A percentile compares a stretch with the other conserved stretches of the same genome.
These are phyloP conservation scores for Stagonosporopsis vannaccii DNA, from an alignment of 2,329 filamentous ascomycete species.

Conservation along the genomic window DNA sequence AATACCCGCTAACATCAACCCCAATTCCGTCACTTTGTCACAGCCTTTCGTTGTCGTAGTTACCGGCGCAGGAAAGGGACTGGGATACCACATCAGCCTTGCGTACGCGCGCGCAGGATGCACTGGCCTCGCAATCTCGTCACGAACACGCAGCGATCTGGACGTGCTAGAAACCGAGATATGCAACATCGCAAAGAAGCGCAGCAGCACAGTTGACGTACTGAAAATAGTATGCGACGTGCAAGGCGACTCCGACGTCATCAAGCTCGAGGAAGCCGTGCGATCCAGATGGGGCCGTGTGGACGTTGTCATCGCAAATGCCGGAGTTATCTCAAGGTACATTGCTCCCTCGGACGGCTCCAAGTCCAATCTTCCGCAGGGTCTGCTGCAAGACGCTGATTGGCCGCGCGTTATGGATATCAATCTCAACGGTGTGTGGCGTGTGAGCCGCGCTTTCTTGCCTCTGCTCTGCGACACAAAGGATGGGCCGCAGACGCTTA, in stretches of 20 bases:
- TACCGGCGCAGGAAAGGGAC: slow-evolving; percentile 62
- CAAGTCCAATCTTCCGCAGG: slow-evolving; percentile 24
- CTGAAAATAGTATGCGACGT: slow-evolving; percentile 29
- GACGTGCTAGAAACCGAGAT: slow-evolving; percentile 18
- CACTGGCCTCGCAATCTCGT: slow-evolving; percentile 58
- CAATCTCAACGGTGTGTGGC: slow-evolving; percentile 31
- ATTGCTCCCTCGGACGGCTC: neutral
- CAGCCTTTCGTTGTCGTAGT: slow-evolving; percentile 55
- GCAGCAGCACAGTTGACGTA: slow-evolving; percentile 33
- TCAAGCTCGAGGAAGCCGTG: slow-evolving; percentile 13
- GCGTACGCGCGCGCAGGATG: slow-evolving; percentile 63
- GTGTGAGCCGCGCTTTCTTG: slow-evolving; percentile 24
- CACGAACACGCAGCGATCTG: slow-evolving; percentile 26
- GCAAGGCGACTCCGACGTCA: slow-evolving; percentile 10
- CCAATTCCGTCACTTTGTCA: slow-evolving; percentile 39
- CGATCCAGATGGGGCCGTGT: slow-evolving; percentile 20
- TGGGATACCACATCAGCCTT: slow-evolving; percentile 61
- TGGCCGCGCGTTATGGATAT: slow-evolving; percentile 31
- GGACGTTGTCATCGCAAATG: slow-evolving; percentile 33
- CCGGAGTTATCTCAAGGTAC: slow-evolving; percentile 29
- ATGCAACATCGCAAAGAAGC: slow-evolving; percentile 8
- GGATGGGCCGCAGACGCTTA: slow-evolving; percentile 24
- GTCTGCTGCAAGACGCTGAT: slow-evolving; percentile 26
- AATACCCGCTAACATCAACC: slow-evolving; percentile 61
- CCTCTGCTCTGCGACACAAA: slow-evolving; percentile 20